Evolutionary conservation across 306 rosid genomes (phyloP).

Genomic region (Trifolium fragiferum): DNA sequence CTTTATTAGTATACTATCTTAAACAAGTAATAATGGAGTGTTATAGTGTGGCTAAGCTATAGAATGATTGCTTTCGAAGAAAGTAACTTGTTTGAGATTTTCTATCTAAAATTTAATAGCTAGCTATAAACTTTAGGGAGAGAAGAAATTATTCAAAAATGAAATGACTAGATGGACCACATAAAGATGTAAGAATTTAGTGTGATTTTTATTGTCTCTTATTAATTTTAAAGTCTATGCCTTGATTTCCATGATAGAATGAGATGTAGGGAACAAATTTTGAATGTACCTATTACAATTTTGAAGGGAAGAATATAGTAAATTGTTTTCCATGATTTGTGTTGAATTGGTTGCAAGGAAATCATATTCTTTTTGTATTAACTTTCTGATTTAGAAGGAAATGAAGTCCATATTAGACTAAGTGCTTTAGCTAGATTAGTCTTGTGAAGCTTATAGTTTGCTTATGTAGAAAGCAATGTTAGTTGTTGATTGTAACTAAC

Average conservation of each 20-base stretch:
- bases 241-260: background rate
- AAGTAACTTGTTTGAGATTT: constrained; percentile 7
- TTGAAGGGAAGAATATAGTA: constrained; percentile 36
- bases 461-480: too few species aligned
- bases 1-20: background rate
- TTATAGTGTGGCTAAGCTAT: constrained; percentile 4
- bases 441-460: too few species aligned
- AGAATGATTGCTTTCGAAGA: constrained; percentile 39
- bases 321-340: constrained; percentile 19
- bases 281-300: constrained; percentile 3
- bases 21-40: constrained; percentile 26
- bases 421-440: too few species aligned
- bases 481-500: too few species aligned
- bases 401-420: too few species aligned
- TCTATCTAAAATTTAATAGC: background rate
- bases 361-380: too few species aligned
- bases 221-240: too few species aligned
- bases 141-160: background rate
- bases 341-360: background rate
- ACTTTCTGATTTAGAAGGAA: too few species aligned
- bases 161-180: background rate
- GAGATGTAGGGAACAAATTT: constrained; percentile 5
- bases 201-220: too few species aligned
- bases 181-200: background rate
- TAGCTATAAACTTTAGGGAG: constrained; percentile 12